Evolutionary conservation across 2,329 filamentous ascomycete genomes (phyloP).

Genomic region (Eutypella sp.): DNA sequence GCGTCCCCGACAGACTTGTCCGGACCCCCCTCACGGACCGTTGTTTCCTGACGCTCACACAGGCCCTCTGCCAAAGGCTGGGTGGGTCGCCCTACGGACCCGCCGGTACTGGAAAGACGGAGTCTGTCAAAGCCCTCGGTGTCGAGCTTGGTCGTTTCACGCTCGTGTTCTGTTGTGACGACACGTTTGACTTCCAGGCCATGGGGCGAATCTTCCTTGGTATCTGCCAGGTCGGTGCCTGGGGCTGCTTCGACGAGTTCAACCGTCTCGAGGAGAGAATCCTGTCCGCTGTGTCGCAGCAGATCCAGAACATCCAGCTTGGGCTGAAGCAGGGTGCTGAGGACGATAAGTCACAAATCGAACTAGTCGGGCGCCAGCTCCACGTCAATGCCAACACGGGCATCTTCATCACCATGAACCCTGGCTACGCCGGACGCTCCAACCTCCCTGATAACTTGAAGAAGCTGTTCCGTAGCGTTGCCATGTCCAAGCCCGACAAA

Average conservation of each 20-base stretch:
- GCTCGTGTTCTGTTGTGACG: slow-evolving; percentile 98
- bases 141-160: slow-evolving; percentile 96
- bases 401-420: slow-evolving; percentile 99
- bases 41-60: slow-evolving; percentile 95
- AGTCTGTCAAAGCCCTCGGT: slow-evolving; percentile 97
- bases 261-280: slow-evolving; percentile 98
- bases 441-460: slow-evolving; percentile 98
- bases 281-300: slow-evolving; percentile 94
- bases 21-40: slow-evolving; percentile 95
- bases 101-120: slow-evolving; percentile 96
- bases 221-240: slow-evolving; percentile 97
- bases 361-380: slow-evolving; percentile 86
- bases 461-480: slow-evolving; percentile 98
- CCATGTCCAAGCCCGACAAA: slow-evolving; percentile 99
- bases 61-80: slow-evolving; percentile 89
- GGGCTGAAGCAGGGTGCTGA: slow-evolving; percentile 81
- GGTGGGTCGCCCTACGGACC: slow-evolving; percentile 97
- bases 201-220: slow-evolving; percentile 99
- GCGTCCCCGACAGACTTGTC: slow-evolving; percentile 92
- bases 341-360: slow-evolving; percentile 83
- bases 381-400: slow-evolving; percentile 89
- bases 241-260: slow-evolving; percentile 99
- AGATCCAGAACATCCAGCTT: slow-evolving; percentile 98
- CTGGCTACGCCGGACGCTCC: slow-evolving; percentile 94
- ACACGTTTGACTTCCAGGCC: slow-evolving; percentile 98